Percentiles rank a stretch among this genome's conserved stretches.
phyloP scores from a whole-genome alignment of 2,329 filamentous ascomycete species.

The Mariannaea elegans region DNA sequence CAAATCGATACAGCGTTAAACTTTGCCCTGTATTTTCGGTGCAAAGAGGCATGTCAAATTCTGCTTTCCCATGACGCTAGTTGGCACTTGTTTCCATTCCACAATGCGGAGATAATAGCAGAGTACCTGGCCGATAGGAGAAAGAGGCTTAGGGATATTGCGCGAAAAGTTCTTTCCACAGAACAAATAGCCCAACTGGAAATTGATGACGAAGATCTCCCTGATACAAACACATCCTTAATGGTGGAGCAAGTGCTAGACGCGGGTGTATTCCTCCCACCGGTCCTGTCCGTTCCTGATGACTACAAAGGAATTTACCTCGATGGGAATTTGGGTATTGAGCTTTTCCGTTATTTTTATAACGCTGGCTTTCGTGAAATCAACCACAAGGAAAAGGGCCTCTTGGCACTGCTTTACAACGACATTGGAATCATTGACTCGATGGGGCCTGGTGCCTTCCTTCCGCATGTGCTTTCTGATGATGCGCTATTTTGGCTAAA shows the following conservation, averaged over 20 bases:
- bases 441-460: no score
- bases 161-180: not conserved
- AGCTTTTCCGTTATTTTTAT: not conserved
- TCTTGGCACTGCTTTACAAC: not conserved
- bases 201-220: not conserved
- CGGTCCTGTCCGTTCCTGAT: not conserved
- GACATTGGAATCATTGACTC: no score
- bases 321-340: not conserved
- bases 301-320: slow-evolving; percentile 3
- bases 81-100: not conserved
- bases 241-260: not conserved
- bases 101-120: not conserved
- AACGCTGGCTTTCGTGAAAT: not conserved
- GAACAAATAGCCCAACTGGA: not conserved
- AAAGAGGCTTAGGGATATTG: not conserved
- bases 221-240: not conserved
- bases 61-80: not conserved
- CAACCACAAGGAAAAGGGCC: not conserved
- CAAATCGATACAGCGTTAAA: not conserved
- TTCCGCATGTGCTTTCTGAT: no score
- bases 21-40: not conserved
- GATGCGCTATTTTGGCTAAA: no score
- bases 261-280: not conserved
- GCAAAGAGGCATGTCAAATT: not conserved
- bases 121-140: not conserved